phyloP scores from a whole-genome alignment of 192 early-diverging fungal genomes.

The Coemansia aciculifera region DNA sequence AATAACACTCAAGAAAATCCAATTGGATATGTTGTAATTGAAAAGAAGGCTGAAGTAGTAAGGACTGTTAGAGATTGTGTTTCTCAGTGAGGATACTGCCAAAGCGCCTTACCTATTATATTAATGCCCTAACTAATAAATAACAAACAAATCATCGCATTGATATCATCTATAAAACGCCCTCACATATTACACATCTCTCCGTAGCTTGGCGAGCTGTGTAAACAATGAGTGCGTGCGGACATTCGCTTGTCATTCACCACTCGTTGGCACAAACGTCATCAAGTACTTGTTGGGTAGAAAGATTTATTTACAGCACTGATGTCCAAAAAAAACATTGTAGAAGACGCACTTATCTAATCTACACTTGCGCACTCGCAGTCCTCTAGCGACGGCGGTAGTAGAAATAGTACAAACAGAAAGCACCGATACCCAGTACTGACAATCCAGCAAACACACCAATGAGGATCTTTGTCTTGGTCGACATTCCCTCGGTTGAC shows the following conservation, averaged over 20 bases:
- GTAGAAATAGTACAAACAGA: constrained; percentile 33
- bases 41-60: neutral
- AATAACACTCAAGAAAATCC: neutral
- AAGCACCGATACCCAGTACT: constrained; percentile 21
- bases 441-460: constrained; percentile 30
- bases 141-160: neutral
- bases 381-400: constrained; percentile 4
- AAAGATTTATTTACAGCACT: neutral
- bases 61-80: too few species aligned
- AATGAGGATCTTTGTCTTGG: constrained; percentile 28
- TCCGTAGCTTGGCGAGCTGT: too few species aligned
- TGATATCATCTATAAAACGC: too few species aligned
- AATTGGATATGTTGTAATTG: neutral
- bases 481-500: constrained; percentile 23
- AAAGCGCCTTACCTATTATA: too few species aligned
- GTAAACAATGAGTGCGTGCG: too few species aligned
- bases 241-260: too few species aligned
- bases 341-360: neutral
- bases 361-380: neutral
- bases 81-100: too few species aligned
- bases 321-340: neutral
- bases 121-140: too few species aligned
- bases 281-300: neutral
- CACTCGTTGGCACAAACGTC: too few species aligned
- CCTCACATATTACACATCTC: too few species aligned